Evolutionary conservation across 345 rosid genomes (phyloP), one percentile per base, ranked within the genome.

Genomic region (Cardamine resedifolia): DNA sequence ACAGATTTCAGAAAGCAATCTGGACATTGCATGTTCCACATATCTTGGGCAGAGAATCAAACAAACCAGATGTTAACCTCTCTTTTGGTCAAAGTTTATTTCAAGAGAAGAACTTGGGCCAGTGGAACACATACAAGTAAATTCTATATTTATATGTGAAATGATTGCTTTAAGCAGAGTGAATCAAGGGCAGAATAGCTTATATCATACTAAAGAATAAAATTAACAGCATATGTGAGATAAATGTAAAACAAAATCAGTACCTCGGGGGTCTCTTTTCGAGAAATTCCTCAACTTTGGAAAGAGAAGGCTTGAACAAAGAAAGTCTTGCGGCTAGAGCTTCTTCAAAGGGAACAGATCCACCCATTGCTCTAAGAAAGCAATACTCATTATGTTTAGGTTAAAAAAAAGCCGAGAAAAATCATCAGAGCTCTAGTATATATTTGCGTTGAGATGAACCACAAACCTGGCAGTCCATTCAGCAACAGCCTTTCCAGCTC

Each of bases 401-500:
- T 27, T 27, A 23, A 24, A 68, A 12, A 12, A 41, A 53, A 30
- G 4, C 20, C 28, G 20, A 30, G 65, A 16, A 44, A 71, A 52
- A 61, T 19, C 61, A 38, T 21, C 24, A 70, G 2, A 58, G 26
- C 44, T 64, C 47, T 78, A 43, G 26, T 3, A 20, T 47, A 47
- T 27, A 51, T 20, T 3, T 23, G 20, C 18, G 24, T 50, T 18
- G 47, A 15, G 63, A 55, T 52, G 56, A 58, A 57, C 34, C 80
- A 67, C 57, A 74, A 79, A 94, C 97, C 96, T 94, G 41, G 90
- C 95, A 62, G 97, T 89, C 97, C 96, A 94, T 76, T 88, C 97
- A 14, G 96, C 96, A 76, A 91, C 97, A 72, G 97, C 97, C 68
- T 87, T 85, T 73, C 97, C 96, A 61, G 96, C 97, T 73, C 97